These are phyloP conservation scores for Brasilioporus rufonigricans DNA, from an alignment of 768 basidiomycete genomes.

Conservation along the genomic window DNA sequence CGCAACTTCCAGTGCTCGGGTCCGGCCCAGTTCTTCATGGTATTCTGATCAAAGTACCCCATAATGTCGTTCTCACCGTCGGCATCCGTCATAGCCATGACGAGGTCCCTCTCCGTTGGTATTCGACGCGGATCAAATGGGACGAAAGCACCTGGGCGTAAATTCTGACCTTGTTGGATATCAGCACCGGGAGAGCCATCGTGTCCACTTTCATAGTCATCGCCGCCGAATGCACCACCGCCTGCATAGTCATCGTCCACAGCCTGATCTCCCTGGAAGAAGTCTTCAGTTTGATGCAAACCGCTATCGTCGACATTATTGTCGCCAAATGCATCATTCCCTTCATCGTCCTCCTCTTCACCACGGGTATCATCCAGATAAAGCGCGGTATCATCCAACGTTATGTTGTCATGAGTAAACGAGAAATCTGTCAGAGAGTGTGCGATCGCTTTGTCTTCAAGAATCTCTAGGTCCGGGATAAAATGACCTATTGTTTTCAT, in stretches of 20 bases:
- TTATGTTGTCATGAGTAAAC: constrained; percentile 65
- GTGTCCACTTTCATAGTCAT: constrained; percentile 39
- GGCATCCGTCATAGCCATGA: constrained; percentile 80
- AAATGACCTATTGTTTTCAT: constrained; percentile 51
- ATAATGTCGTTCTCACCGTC: constrained; percentile 58
- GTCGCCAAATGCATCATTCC: constrained; percentile 18
- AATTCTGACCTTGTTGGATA: constrained; percentile 39
- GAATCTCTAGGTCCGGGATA: constrained; percentile 61
- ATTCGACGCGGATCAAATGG: constrained; percentile 85
- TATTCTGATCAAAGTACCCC: constrained; percentile 88
- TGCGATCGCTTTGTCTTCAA: constrained; percentile 74
- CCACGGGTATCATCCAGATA: constrained; percentile 52
- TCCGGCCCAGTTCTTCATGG: constrained; percentile 96
- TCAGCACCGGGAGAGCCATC: constrained; percentile 45
- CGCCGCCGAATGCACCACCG: constrained; percentile 40
- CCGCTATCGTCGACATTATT: constrained; percentile 39
- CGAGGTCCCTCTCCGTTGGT: constrained; percentile 74
- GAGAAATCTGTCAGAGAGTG: constrained; percentile 80
- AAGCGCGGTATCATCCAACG: constrained; percentile 61
- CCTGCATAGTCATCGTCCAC: constrained; percentile 46
- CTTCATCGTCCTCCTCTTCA: constrained; percentile 37
- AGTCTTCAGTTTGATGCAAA: constrained; percentile 52
- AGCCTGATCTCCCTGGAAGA: constrained; percentile 64
- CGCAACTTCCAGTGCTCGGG: constrained; percentile 98
- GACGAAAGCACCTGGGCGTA: constrained; percentile 49